These are phyloP conservation scores for Durio zibethinus DNA, from an alignment of 345 rosid species.

Conservation along the genomic window DNA sequence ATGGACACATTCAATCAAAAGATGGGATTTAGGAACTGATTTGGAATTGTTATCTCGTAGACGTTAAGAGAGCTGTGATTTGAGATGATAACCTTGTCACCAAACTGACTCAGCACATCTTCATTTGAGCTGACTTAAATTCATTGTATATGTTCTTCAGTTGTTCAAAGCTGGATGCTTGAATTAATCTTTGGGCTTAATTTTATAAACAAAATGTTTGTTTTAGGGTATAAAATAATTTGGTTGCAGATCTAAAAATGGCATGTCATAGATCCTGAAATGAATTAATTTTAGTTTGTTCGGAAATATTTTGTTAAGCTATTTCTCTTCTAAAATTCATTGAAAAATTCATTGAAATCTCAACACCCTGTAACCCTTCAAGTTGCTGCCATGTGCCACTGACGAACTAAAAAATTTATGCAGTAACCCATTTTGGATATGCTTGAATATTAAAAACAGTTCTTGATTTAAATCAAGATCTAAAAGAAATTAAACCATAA, in stretches of 20 bases:
- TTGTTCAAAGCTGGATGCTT: background rate
- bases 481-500: background rate
- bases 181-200: background rate
- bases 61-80: background rate
- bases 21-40: background rate
- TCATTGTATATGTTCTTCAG: background rate
- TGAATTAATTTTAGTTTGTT: background rate
- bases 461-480: background rate
- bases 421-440: background rate
- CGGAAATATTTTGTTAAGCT: no score
- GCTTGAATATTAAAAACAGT: background rate
- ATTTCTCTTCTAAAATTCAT: no score
- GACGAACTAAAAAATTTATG: background rate
- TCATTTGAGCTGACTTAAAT: slow-evolving; percentile 1
- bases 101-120: slow-evolving; percentile 10
- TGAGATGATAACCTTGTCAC: background rate
- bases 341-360: no score
- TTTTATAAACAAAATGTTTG: background rate
- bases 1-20: background rate
- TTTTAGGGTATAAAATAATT: background rate
- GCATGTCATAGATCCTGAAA: background rate
- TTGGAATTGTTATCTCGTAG: background rate
- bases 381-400: background rate
- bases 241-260: background rate
- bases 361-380: no score